Conservation (phyloP, 495 filamentous ascomycete species). For the Trypethelium eluteriae region DNA sequence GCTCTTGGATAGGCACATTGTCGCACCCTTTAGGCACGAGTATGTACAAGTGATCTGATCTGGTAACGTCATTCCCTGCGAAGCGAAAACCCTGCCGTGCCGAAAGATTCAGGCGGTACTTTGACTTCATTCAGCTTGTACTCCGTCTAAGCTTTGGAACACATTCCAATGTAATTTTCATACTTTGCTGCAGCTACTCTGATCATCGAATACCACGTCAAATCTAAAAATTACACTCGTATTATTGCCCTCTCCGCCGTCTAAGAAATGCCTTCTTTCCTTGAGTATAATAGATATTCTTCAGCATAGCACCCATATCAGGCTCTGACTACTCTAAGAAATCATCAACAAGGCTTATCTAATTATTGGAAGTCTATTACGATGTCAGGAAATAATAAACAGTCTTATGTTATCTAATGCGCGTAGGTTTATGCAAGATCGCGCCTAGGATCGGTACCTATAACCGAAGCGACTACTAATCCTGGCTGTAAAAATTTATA, state of each 20-base stretch:
- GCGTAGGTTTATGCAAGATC: neutral
- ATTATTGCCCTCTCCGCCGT: neutral
- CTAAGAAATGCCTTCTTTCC: neutral
- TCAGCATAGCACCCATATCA: neutral
- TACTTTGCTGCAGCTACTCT: neutral
- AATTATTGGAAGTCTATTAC: neutral
- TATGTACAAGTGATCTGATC: too few relatives aligned
- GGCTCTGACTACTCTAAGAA: neutral
- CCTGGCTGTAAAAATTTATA: neutral
- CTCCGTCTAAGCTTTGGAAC: neutral
- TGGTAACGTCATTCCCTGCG: neutral
- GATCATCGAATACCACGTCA: neutral
- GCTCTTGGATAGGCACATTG: too few relatives aligned
- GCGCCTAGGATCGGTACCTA: neutral
- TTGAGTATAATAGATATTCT: neutral
- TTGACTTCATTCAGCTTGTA: neutral
- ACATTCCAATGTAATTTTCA: neutral
- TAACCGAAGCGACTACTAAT: neutral
- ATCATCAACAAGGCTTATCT: neutral
- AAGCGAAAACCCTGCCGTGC: too few relatives aligned
- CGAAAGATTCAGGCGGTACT: neutral
- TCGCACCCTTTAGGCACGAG: too few relatives aligned
- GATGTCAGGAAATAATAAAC: neutral
- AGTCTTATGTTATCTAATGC: neutral
- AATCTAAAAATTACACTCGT: neutral